Conservation (phyloP, 208 protist genomes). For the Kentomonas sorsogonicus region DNA sequence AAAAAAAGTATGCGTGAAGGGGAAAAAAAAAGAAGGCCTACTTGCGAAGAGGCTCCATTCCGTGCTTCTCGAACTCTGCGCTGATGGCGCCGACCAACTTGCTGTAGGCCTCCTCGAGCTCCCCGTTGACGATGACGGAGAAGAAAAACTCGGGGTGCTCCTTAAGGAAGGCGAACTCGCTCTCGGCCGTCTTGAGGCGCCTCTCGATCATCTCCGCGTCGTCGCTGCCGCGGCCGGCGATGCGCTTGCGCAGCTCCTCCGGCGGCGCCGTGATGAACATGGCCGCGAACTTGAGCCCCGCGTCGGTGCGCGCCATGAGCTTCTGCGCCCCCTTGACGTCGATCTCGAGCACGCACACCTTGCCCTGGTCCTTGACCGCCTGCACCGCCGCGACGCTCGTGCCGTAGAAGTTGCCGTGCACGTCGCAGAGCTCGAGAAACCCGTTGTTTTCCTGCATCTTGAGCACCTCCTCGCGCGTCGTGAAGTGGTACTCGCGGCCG, state of each 20-base stretch:
- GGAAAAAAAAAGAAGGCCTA: too few relatives aligned
- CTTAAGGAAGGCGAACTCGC: conserved; percentile 71
- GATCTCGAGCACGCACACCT: conserved; percentile 87
- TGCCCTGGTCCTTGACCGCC: conserved; percentile 56
- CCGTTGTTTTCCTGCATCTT: conserved; percentile 58
- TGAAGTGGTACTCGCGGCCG: conserved; percentile 92
- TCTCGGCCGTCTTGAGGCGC: conserved; percentile 67
- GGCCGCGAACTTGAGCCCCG: conserved; percentile 42
- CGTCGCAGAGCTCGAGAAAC: conserved; percentile 90
- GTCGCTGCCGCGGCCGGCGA: conserved; percentile 67
- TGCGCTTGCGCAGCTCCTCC: conserved; percentile 73
- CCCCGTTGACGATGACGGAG: conserved; percentile 62
- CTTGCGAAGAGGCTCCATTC: conserved; percentile 37
- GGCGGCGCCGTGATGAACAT: conserved; percentile 81
- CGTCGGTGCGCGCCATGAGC: conserved; percentile 22
- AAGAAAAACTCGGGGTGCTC: conserved; percentile 67
- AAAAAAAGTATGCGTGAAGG: too few relatives aligned
- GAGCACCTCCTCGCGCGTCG: conserved; percentile 49
- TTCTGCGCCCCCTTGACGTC: conserved; percentile 89
- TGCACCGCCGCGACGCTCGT: conserved; percentile 83
- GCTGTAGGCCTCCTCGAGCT: conserved; percentile 64
- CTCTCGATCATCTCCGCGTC: conserved; percentile 63
- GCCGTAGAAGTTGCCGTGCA: conserved; percentile 95
- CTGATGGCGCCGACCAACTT: conserved; percentile 47
- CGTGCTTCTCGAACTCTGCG: conserved; percentile 39